A percentile compares a stretch with the other conserved stretches of the same genome.
Evolutionary conservation across 2,329 filamentous ascomycete genomes (phyloP).

Genomic region (Calonectria fujianensis): DNA sequence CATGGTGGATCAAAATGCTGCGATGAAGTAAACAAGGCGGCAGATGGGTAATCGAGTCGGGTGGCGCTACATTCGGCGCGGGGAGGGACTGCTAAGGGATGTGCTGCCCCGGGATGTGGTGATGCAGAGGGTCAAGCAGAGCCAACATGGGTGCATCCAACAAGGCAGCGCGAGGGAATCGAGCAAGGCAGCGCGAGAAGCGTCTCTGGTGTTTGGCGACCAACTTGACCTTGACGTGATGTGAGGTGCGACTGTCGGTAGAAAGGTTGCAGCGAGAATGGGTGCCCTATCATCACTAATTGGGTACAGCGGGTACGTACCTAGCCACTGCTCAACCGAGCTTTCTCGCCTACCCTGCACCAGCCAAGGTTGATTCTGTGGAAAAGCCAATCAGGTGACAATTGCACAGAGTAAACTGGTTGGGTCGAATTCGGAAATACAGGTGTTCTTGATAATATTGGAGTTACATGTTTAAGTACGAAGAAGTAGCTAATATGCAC

Average conservation of each 20-base stretch:
- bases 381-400: background rate
- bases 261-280: conserved; percentile 24
- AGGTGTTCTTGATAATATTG: background rate
- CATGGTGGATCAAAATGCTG: conserved; percentile 68
- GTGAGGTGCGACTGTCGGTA: conserved; percentile 37
- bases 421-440: background rate
- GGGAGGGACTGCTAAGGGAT: conserved; percentile 65
- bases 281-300: conserved; percentile 18
- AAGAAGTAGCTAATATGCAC: background rate
- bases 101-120: conserved; percentile 60
- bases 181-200: conserved; percentile 47
- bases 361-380: background rate
- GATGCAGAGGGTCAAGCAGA: conserved; percentile 59
- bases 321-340: background rate
- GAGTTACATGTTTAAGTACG: background rate
- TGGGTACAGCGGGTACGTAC: conserved; percentile 24
- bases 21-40: conserved; percentile 52
- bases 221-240: conserved; percentile 41
- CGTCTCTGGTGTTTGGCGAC: conserved; percentile 48
- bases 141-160: conserved; percentile 64
- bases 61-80: conserved; percentile 69
- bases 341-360: conserved; percentile 8
- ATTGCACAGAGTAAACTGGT: background rate
- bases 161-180: conserved; percentile 52
- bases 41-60: conserved; percentile 46